A percentile compares a stretch with the other conserved stretches of the same genome.
Conservation (phyloP, 1,139 yeast genomes). For the Wickerhamiella pararugosa region DNA sequence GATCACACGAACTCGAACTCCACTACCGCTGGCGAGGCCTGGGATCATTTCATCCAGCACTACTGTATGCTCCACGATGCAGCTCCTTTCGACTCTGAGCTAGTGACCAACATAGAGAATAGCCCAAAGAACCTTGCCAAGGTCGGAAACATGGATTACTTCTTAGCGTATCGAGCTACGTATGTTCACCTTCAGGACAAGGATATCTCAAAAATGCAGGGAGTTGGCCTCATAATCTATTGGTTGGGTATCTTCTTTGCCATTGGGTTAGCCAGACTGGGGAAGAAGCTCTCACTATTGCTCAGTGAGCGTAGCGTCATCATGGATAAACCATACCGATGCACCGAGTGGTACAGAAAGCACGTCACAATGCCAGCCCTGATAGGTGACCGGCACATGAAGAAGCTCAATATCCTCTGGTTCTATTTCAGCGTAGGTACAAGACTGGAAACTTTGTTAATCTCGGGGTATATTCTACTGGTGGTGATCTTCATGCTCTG, state of each 20-base stretch:
- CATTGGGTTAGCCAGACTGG: conserved; percentile 11
- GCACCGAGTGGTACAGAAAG: conserved; percentile 16
- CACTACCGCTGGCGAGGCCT: conserved; percentile 19
- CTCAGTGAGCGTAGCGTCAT: conserved; percentile 18
- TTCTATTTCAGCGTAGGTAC: conserved; percentile 37
- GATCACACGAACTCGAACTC: conserved; percentile 14
- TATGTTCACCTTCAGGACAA: conserved; percentile 20
- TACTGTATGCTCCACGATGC: conserved; percentile 20
- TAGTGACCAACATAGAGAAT: conserved; percentile 13
- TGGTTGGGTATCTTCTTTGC: conserved; percentile 23
- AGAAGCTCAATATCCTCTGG: conserved; percentile 15
- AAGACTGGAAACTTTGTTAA: conserved; percentile 40
- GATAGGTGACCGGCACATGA: conserved; percentile 22
- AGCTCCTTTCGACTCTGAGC: conserved; percentile 15
- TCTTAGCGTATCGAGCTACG: conserved; percentile 14
- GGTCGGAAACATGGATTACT: conserved; percentile 10
- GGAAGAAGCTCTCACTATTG: conserved; percentile 15
- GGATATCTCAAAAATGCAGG: conserved; percentile 23
- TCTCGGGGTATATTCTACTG: conserved; percentile 34
- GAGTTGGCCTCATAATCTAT: conserved; percentile 21
- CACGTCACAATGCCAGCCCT: conserved; percentile 22
- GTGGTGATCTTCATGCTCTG: conserved; percentile 30
- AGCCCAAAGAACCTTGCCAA: conserved; percentile 9
- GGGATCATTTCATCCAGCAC: conserved; percentile 20
- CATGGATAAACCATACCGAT: conserved; percentile 16